phyloP scores from a whole-genome alignment of 768 basidiomycete species.

The Ephemerocybe angulata region DNA sequence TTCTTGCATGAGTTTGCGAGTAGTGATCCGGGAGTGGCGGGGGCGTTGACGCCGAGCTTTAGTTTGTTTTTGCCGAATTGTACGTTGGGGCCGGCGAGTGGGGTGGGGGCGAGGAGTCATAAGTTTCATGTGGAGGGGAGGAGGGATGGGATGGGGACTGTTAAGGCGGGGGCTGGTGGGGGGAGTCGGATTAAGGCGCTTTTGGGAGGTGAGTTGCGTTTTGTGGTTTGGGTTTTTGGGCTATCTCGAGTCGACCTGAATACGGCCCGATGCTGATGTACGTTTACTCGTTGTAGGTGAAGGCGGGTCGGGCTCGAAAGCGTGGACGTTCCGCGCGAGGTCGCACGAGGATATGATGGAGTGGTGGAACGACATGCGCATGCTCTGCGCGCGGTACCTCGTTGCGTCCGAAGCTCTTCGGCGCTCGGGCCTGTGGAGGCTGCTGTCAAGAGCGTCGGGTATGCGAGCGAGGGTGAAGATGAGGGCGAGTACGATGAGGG shows the following conservation, averaged over 20 bases:
- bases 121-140: conserved; percentile 97
- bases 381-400: conserved; percentile 90
- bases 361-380: conserved; percentile 98
- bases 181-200: background rate
- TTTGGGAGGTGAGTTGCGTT: background rate
- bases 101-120: conserved; percentile 65
- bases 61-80: conserved; percentile 91
- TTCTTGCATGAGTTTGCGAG: conserved; percentile 90
- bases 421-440: conserved; percentile 89
- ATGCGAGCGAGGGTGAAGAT: conserved; percentile 62
- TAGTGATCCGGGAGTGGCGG: conserved; percentile 55
- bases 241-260: too few relatives aligned
- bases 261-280: too few relatives aligned
- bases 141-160: conserved; percentile 70
- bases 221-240: too few relatives aligned
- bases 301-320: conserved; percentile 41
- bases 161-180: conserved; percentile 34
- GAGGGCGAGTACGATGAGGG: conserved; percentile 59
- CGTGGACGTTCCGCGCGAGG: conserved; percentile 88
- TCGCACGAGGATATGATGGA: conserved; percentile 98
- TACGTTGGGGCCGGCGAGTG: conserved; percentile 88
- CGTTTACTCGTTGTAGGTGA: too few relatives aligned
- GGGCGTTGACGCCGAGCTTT: conserved; percentile 60
- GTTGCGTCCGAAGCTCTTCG: conserved; percentile 94
- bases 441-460: conserved; percentile 87